Conservation (phyloP, 2,329 filamentous ascomycete species). For the Didymella pomorum region DNA sequence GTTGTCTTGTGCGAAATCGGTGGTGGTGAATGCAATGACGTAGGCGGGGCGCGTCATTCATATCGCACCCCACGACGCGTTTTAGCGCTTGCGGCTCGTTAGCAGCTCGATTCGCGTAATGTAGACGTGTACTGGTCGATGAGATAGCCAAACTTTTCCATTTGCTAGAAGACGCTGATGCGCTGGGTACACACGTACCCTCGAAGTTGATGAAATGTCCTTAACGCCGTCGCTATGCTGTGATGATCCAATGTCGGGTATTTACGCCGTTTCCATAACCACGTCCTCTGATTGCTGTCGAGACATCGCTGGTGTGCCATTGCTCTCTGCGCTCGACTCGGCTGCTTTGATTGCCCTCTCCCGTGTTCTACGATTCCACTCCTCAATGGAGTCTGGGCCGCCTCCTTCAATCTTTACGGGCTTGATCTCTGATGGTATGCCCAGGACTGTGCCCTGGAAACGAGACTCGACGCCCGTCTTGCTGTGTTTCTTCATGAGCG, state of each 20-base stretch:
- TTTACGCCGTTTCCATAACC: conserved; percentile 38
- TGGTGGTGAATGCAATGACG: conserved; percentile 33
- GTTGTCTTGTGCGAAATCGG: conserved; percentile 13
- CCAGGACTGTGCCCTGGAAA: conserved; percentile 84
- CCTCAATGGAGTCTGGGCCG: conserved; percentile 69
- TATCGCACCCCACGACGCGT: conserved; percentile 25
- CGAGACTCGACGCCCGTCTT: conserved; percentile 87
- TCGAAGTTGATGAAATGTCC: conserved; percentile 3
- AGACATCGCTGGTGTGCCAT: conserved; percentile 27
- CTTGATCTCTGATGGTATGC: conserved; percentile 73
- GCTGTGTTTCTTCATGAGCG: conserved; percentile 90
- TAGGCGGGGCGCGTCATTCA: conserved; percentile 43
- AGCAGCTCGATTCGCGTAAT: conserved; percentile 24
- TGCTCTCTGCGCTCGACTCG: conserved; percentile 34
- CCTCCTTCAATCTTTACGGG: conserved; percentile 82
- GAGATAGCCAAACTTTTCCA: conserved; percentile 5
- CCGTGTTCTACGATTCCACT: conserved; percentile 62
- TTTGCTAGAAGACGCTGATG: conserved; percentile 18
- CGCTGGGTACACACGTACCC: neutral
- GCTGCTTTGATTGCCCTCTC: conserved; percentile 40
- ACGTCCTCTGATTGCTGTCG: conserved; percentile 34
- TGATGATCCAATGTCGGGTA: conserved; percentile 19
- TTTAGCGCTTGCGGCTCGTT: conserved; percentile 15
- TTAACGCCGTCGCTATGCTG: conserved; percentile 50
- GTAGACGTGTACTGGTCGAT: conserved; percentile 1